Evolutionary conservation across 2,329 filamentous ascomycete species (phyloP).

Genomic region (Pseudocercospora fijiensis): DNA sequence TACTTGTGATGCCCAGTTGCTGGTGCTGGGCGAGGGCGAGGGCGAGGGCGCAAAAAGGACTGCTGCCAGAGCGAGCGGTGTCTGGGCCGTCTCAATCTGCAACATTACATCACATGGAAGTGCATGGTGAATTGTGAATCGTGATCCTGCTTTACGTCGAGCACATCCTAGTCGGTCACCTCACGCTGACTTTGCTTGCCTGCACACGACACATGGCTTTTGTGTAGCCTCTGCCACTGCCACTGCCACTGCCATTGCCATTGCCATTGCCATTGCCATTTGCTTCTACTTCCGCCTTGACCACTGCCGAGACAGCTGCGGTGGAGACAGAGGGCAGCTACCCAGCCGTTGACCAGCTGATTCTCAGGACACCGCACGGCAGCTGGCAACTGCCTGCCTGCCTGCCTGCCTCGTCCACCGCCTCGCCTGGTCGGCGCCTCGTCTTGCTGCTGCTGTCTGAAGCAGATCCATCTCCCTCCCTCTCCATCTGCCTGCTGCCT

Average conservation of each 20-base stretch:
- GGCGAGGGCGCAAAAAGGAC: not conserved
- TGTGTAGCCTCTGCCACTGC: not conserved
- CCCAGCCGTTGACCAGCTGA: not conserved
- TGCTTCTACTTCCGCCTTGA: not conserved
- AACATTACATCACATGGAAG: not conserved
- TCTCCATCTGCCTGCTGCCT: conserved; percentile 1
- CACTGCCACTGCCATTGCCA: not conserved
- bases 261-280: not conserved
- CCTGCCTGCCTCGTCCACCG: conserved; percentile 1
- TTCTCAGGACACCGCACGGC: conserved; percentile 1
- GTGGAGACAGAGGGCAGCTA: not conserved
- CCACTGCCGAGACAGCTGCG: not conserved
- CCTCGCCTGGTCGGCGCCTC: not conserved
- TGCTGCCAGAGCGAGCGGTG: not conserved
- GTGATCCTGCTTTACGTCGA: not conserved
- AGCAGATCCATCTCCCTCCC: not conserved
- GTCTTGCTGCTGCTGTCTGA: conserved; percentile 4
- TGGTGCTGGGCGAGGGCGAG: too few species aligned
- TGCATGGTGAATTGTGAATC: too few species aligned
- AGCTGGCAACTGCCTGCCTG: conserved; percentile 9
- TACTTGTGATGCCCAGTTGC: conserved; percentile 2
- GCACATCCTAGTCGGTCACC: not conserved
- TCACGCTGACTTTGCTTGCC: not conserved
- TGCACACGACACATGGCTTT: conserved; percentile 1
- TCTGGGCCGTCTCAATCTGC: not conserved